These are phyloP conservation scores for Extremus antarcticus DNA, from an alignment of 495 filamentous ascomycete species.

Conservation along the genomic window DNA sequence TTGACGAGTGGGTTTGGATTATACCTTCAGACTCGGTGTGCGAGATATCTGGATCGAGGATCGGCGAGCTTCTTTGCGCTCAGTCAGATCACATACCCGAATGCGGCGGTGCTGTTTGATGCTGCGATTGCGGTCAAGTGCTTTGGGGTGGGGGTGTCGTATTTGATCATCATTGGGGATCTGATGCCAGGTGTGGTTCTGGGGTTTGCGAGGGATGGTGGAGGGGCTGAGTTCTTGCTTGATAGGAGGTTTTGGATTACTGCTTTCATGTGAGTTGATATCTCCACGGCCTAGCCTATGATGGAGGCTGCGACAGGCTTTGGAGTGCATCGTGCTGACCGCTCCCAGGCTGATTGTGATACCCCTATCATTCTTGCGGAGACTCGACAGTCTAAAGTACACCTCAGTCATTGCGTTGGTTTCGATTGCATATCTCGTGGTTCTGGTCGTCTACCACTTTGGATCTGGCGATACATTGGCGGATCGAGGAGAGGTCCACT, in stretches of 20 bases:
- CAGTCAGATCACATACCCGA: constrained; percentile 92
- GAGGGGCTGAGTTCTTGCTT: constrained; percentile 52
- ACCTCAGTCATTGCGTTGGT: constrained; percentile 85
- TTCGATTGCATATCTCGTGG: constrained; percentile 85
- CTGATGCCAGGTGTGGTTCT: constrained; percentile 89
- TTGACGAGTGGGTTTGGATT: constrained; percentile 81
- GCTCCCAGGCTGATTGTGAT: constrained; percentile 71
- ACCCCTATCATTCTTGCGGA: constrained; percentile 79
- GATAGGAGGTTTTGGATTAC: constrained; percentile 97
- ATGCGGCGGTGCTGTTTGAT: constrained; percentile 91
- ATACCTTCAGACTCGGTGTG: constrained; percentile 86
- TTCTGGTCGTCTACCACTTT: constrained; percentile 87
- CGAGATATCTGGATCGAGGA: constrained; percentile 82
- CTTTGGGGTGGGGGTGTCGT: constrained; percentile 91
- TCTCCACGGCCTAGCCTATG: background rate
- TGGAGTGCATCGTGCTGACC: background rate
- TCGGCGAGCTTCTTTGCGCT: constrained; percentile 78
- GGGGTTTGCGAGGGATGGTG: constrained; percentile 55
- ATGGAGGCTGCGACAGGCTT: background rate
- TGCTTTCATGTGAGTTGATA: constrained; percentile 66
- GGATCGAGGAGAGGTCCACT: constrained; percentile 59
- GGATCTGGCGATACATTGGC: constrained; percentile 61
- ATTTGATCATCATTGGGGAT: constrained; percentile 96
- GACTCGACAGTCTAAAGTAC: constrained; percentile 91
- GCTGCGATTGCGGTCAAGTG: constrained; percentile 95